These are phyloP conservation scores for Didymosphaeria variabile DNA, from an alignment of 2,329 filamentous ascomycete genomes.

Conservation along the genomic window DNA sequence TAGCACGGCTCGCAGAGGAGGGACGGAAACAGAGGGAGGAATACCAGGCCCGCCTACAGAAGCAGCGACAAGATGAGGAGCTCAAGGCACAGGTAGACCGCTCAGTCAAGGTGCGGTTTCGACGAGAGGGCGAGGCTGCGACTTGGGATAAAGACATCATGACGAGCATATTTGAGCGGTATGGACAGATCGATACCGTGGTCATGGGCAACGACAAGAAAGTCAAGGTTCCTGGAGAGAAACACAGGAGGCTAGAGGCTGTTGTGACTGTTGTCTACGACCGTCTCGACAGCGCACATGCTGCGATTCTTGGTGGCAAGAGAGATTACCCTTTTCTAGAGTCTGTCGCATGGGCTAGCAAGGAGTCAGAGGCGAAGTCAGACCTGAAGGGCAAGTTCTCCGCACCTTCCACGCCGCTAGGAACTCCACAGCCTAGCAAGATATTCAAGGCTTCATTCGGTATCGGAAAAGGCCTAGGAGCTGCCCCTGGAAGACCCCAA, in stretches of 20 bases:
- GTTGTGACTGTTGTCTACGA: slow-evolving; percentile 65
- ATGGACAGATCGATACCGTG: slow-evolving; percentile 66
- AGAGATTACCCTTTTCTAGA: slow-evolving; percentile 61
- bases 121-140: slow-evolving; percentile 56
- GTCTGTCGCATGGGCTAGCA: slow-evolving; percentile 64
- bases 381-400: slow-evolving; percentile 26
- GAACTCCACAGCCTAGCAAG: slow-evolving; percentile 33
- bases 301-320: slow-evolving; percentile 63
- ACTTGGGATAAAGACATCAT: slow-evolving; percentile 59
- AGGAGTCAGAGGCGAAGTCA: slow-evolving; percentile 59
- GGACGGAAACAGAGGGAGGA: slow-evolving; percentile 64
- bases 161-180: slow-evolving; percentile 58
- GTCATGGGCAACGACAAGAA: slow-evolving; percentile 67
- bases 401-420: slow-evolving; percentile 41
- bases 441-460: slow-evolving; percentile 39
- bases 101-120: slow-evolving; percentile 66
- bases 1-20: slow-evolving; percentile 56
- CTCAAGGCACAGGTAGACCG: slow-evolving; percentile 61
- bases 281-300: slow-evolving; percentile 66
- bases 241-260: slow-evolving; percentile 61
- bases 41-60: slow-evolving; percentile 61
- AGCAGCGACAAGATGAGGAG: slow-evolving; percentile 63
- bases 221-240: slow-evolving; percentile 56
- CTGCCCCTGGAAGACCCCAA: slow-evolving; percentile 47
- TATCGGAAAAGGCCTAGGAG: slow-evolving; percentile 27